Evolutionary conservation across 169 alveolate genomes (phyloP).

Genomic region (Miamiensis avidus): DNA sequence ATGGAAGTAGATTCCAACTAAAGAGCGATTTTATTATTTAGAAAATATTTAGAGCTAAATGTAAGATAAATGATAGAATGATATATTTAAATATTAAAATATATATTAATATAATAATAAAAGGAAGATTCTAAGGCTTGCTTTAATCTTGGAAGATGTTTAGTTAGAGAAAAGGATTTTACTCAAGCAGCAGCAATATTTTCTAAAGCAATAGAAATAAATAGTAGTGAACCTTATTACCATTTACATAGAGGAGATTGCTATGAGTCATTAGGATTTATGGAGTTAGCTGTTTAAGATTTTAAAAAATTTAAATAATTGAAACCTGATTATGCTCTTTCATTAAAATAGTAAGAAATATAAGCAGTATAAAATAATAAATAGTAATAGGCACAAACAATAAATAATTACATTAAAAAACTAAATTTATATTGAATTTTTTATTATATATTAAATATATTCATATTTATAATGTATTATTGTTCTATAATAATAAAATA

Average conservation of each 20-base stretch:
- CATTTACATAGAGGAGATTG: background rate
- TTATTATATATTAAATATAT: too few species aligned
- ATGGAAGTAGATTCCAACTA: background rate
- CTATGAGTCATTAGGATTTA: background rate
- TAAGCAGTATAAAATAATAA: background rate
- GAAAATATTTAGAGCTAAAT: background rate
- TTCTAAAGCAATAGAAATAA: background rate
- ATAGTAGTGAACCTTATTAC: background rate
- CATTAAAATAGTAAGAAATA: background rate
- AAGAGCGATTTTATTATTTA: background rate
- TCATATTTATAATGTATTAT: too few species aligned
- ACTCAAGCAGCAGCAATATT: background rate
- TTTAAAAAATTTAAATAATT: too few species aligned
- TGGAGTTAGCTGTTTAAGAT: background rate
- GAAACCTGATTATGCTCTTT: background rate
- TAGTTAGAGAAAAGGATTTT: background rate
- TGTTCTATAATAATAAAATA: too few species aligned
- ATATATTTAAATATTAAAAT: too few species aligned
- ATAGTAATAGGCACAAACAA: background rate
- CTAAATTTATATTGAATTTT: background rate
- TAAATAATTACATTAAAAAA: too few species aligned
- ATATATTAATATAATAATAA: too few species aligned
- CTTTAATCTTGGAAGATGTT: background rate
- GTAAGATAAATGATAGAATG: background rate
- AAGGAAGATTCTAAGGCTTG: background rate